Evolutionary conservation across 495 filamentous ascomycete species (phyloP).

Genomic region (Aspergillus homomorphus): DNA sequence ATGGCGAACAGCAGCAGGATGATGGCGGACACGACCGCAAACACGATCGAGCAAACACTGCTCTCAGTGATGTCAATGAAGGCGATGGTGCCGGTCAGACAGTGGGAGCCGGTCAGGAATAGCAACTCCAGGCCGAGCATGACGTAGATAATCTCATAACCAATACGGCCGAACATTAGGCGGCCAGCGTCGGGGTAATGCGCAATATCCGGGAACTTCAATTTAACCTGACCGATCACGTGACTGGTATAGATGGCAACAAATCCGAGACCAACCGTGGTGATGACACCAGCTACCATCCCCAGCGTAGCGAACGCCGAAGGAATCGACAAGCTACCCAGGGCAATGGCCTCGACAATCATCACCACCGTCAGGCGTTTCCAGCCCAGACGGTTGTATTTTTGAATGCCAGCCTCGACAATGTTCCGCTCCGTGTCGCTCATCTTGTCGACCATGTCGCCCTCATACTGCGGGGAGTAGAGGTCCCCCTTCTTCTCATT

Average conservation of each 20-base stretch:
- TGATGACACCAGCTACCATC: constrained; percentile 55
- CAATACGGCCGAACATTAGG: constrained; percentile 57
- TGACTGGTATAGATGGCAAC: constrained; percentile 69
- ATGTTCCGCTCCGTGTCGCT: constrained; percentile 24
- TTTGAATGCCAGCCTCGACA: constrained; percentile 25
- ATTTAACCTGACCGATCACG: constrained; percentile 66
- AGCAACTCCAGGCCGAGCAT: constrained; percentile 60
- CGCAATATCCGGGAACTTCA: constrained; percentile 59
- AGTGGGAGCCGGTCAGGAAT: constrained; percentile 68
- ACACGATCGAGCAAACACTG: constrained; percentile 59
- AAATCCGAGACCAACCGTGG: constrained; percentile 55
- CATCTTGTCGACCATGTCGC: constrained; percentile 28
- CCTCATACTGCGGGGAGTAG: constrained; percentile 22
- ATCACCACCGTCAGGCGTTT: constrained; percentile 41
- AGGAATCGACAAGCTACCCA: constrained; percentile 58
- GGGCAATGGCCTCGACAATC: constrained; percentile 62
- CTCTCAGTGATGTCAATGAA: constrained; percentile 61
- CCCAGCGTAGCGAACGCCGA: constrained; percentile 56
- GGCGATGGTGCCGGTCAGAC: constrained; percentile 67
- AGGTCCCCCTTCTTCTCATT: constrained; percentile 14
- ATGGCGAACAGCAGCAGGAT: constrained; percentile 59
- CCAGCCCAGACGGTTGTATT: constrained; percentile 37
- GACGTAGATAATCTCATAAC: constrained; percentile 57
- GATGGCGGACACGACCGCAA: constrained; percentile 57
- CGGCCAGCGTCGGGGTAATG: constrained; percentile 64